phyloP scores from a whole-genome alignment of 2,329 filamentous ascomycete genomes.

The Gremmenia infestans region DNA sequence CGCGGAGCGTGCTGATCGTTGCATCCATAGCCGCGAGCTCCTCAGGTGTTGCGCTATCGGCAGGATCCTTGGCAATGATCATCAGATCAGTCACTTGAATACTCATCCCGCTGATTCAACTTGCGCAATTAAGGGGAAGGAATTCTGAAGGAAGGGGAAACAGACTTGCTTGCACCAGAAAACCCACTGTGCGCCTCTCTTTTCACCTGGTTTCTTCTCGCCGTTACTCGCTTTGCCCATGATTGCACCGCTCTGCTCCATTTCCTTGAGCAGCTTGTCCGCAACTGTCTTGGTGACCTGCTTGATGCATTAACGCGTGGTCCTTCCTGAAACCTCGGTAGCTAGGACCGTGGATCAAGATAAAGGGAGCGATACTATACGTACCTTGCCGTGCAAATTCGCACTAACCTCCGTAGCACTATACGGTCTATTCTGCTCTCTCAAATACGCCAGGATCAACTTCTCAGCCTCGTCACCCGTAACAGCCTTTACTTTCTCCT shows the following conservation, averaged over 20 bases:
- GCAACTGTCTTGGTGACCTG: slow-evolving; percentile 43
- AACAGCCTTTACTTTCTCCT: slow-evolving; percentile 26
- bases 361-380: not conserved
- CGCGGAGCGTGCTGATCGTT: slow-evolving; percentile 42
- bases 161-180: slow-evolving; percentile 31
- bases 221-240: slow-evolving; percentile 41
- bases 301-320: slow-evolving; percentile 4
- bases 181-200: slow-evolving; percentile 31
- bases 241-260: slow-evolving; percentile 55
- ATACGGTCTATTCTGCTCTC: slow-evolving; percentile 36
- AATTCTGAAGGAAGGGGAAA: slow-evolving; percentile 4
- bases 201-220: slow-evolving; percentile 22
- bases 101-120: not conserved
- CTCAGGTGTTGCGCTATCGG: slow-evolving; percentile 42
- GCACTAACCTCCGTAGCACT: slow-evolving; percentile 50
- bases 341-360: not conserved
- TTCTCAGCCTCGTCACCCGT: slow-evolving; percentile 31
- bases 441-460: slow-evolving; percentile 34
- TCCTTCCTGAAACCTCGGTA: not conserved
- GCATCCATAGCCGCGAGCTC: slow-evolving; percentile 44
- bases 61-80: slow-evolving; percentile 38
- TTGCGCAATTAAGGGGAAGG: too few species aligned
- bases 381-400: slow-evolving; percentile 55
- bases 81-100: not conserved
- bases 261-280: slow-evolving; percentile 56